phyloP scores from a whole-genome alignment of 768 basidiomycete genomes.

The Hericium coralloides region DNA sequence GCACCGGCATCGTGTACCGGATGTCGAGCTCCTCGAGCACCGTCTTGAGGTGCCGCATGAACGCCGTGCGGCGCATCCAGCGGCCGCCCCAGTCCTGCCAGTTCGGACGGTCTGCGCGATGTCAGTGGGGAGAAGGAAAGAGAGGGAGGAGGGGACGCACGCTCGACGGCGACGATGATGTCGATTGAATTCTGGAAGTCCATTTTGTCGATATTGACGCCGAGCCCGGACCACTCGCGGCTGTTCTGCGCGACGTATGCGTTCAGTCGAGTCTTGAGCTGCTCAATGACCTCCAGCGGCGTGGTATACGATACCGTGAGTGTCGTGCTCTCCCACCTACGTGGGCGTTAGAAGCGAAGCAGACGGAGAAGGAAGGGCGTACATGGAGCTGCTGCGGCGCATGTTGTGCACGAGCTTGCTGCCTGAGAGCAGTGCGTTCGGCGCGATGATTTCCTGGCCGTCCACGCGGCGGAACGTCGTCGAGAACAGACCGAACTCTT shows the following conservation, averaged over 20 bases:
- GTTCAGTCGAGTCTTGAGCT: slow-evolving; percentile 48
- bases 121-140: neutral
- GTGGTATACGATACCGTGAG: slow-evolving; percentile 62
- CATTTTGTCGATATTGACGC: slow-evolving; percentile 71
- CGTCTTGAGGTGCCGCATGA: slow-evolving; percentile 69
- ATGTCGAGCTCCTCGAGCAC: slow-evolving; percentile 69
- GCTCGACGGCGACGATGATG: slow-evolving; percentile 63
- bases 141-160: slow-evolving; percentile 30
- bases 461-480: slow-evolving; percentile 76
- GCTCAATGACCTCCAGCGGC: slow-evolving; percentile 60
- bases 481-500: slow-evolving; percentile 74
- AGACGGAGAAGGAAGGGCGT: slow-evolving; percentile 16
- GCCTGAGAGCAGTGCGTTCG: slow-evolving; percentile 61
- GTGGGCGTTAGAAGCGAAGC: neutral
- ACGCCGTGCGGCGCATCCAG: slow-evolving; percentile 63
- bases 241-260: slow-evolving; percentile 53
- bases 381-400: slow-evolving; percentile 69
- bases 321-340: slow-evolving; percentile 60
- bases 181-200: slow-evolving; percentile 66
- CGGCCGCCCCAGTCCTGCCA: slow-evolving; percentile 87
- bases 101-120: slow-evolving; percentile 52
- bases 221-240: slow-evolving; percentile 63
- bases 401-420: slow-evolving; percentile 74
- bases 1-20: slow-evolving; percentile 60
- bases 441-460: slow-evolving; percentile 72